A percentile compares a stretch with the other conserved stretches of the same genome.
These are phyloP conservation scores for Pichia scutulata DNA, from an alignment of 805 yeast species.

Conservation along the genomic window DNA sequence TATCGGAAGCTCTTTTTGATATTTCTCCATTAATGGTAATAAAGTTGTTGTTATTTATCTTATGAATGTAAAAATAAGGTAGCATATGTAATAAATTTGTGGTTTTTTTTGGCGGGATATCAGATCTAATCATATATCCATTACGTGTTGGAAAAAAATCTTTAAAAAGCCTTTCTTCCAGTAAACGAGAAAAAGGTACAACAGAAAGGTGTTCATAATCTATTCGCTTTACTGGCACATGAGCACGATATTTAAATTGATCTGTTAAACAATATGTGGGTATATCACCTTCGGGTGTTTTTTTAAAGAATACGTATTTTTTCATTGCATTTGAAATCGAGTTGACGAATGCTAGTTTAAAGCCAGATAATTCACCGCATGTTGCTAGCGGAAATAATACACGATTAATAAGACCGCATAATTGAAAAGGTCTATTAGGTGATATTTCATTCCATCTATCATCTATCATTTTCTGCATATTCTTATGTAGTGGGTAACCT, in stretches of 20 bases:
- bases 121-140: background rate
- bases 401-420: background rate
- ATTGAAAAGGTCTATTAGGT: background rate
- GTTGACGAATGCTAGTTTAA: background rate
- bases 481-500: background rate
- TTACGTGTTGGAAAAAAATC: background rate
- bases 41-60: background rate
- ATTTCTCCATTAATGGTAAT: background rate
- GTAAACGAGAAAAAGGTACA: background rate
- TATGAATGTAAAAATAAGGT: background rate
- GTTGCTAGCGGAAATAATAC: background rate
- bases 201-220: background rate
- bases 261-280: background rate
- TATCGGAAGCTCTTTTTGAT: constrained; percentile 1
- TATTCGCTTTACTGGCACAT: background rate
- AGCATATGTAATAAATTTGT: background rate
- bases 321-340: background rate
- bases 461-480: background rate
- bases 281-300: background rate
- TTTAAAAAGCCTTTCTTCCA: background rate
- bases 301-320: background rate
- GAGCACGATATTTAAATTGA: background rate
- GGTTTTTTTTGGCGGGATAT: background rate
- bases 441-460: background rate
- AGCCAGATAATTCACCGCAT: background rate